These are phyloP conservation scores for Cytospora schulzeri DNA, from an alignment of 2,329 filamentous ascomycete species.

Conservation along the genomic window DNA sequence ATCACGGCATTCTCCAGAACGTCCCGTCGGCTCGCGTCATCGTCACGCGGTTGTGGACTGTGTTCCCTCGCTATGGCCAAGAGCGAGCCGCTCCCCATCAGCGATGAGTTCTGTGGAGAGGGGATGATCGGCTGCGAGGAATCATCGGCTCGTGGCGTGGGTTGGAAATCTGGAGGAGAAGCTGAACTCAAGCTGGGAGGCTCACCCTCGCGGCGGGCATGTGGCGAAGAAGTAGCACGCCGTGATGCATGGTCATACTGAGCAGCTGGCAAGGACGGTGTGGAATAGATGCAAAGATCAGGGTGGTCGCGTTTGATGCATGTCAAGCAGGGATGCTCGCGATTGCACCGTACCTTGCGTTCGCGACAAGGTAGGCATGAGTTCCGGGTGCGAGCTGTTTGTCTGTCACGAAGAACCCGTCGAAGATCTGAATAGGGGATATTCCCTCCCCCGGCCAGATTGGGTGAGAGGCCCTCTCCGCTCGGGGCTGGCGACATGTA, in stretches of 20 bases:
- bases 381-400: background rate
- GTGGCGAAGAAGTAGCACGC: background rate
- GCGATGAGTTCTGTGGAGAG: background rate
- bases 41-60: background rate
- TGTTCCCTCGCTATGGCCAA: background rate
- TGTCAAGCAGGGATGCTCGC: background rate
- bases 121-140: background rate
- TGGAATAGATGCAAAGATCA: background rate
- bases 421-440: background rate
- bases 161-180: background rate
- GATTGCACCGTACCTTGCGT: background rate
- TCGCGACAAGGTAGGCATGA: background rate
- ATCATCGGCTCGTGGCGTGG: background rate
- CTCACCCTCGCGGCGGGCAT: background rate
- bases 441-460: background rate
- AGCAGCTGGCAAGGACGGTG: background rate
- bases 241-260: background rate
- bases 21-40: background rate
- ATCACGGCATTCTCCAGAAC: background rate
- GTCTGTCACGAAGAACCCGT: background rate
- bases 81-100: background rate
- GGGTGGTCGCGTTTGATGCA: background rate
- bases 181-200: background rate
- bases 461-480: background rate
- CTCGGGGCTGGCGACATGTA: background rate